Percentiles rank a stretch among this genome's conserved stretches.
These are phyloP conservation scores for Fusarium penzigii DNA, from an alignment of 2,329 filamentous ascomycete genomes.

Conservation along the genomic window DNA sequence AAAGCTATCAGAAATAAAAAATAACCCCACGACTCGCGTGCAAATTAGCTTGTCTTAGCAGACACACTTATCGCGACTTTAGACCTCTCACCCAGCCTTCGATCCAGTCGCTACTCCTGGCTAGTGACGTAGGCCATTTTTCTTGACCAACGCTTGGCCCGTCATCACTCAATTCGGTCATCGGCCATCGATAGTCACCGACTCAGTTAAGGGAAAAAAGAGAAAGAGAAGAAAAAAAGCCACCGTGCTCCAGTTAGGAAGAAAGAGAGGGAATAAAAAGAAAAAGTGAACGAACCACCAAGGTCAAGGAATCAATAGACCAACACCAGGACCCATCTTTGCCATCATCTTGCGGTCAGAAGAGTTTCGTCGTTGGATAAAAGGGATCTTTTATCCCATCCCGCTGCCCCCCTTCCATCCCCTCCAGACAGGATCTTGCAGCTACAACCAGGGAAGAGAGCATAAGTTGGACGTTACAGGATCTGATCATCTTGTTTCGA, in stretches of 20 bases:
- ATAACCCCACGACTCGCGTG: neutral
- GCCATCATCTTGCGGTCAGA: neutral
- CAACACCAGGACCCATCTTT: neutral
- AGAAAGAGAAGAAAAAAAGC: neutral
- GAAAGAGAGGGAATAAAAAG: neutral
- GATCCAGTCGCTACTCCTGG: slow-evolving; percentile 1
- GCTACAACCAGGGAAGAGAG: too few species aligned
- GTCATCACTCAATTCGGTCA: slow-evolving; percentile 22
- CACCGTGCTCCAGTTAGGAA: slow-evolving; percentile 7
- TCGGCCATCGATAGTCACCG: neutral
- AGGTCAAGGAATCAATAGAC: neutral
- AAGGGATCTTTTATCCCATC: neutral
- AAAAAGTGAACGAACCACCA: neutral
- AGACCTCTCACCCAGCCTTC: slow-evolving; percentile 27
- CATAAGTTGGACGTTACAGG: too few species aligned
- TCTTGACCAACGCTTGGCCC: slow-evolving; percentile 12
- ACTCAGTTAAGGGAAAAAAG: neutral
- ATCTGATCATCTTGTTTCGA: neutral
- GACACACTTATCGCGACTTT: slow-evolving; percentile 9
- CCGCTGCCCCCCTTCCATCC: neutral
- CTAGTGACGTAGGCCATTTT: slow-evolving; percentile 27
- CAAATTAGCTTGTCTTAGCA: neutral
- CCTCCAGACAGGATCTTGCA: neutral
- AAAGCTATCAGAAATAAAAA: neutral
- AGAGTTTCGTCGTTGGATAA: neutral